A percentile compares a stretch with the other conserved stretches of the same genome.
phyloP scores from a whole-genome alignment of 495 filamentous ascomycete species.

The Friedmanniomyces simplex region DNA sequence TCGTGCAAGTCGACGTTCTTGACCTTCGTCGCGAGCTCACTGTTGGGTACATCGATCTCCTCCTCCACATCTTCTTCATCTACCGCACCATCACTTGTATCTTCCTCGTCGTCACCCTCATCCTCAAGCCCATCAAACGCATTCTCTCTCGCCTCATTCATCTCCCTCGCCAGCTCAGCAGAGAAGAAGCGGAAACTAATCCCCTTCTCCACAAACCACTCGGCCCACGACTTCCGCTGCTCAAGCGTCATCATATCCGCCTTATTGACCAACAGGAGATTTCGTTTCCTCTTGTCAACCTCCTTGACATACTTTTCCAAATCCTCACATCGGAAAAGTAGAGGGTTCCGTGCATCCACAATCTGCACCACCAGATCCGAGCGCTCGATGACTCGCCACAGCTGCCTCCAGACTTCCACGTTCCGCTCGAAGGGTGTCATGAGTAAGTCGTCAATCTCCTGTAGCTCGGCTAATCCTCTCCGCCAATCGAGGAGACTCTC shows the following conservation, averaged over 20 bases:
- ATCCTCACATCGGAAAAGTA: constrained; percentile 90
- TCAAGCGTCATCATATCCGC: constrained; percentile 95
- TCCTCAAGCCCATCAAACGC: constrained; percentile 25
- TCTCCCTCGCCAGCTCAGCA: constrained; percentile 78
- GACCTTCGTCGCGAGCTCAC: constrained; percentile 12
- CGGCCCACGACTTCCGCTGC: constrained; percentile 78
- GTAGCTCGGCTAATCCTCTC: constrained; percentile 78
- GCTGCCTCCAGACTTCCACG: constrained; percentile 93
- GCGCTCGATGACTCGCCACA: constrained; percentile 97
- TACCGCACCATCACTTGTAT: constrained; percentile 9
- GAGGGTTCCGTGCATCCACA: constrained; percentile 90
- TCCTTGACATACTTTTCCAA: constrained; percentile 90
- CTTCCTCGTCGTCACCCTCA: constrained; percentile 36
- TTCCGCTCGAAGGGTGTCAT: constrained; percentile 99
- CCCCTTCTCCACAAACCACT: constrained; percentile 68
- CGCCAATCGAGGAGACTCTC: constrained; percentile 81
- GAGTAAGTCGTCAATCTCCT: constrained; percentile 83
- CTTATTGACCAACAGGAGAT: constrained; percentile 93
- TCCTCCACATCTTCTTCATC: constrained; percentile 23
- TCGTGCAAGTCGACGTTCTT: constrained; percentile 26
- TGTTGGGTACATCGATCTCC: constrained; percentile 21
- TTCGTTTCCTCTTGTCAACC: constrained; percentile 76
- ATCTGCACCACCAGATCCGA: constrained; percentile 97
- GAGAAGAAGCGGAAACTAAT: constrained; percentile 96
- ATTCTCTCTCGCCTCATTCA: constrained; percentile 53